phyloP scores from a whole-genome alignment of 306 rosid genomes.

The Corylus americana region DNA sequence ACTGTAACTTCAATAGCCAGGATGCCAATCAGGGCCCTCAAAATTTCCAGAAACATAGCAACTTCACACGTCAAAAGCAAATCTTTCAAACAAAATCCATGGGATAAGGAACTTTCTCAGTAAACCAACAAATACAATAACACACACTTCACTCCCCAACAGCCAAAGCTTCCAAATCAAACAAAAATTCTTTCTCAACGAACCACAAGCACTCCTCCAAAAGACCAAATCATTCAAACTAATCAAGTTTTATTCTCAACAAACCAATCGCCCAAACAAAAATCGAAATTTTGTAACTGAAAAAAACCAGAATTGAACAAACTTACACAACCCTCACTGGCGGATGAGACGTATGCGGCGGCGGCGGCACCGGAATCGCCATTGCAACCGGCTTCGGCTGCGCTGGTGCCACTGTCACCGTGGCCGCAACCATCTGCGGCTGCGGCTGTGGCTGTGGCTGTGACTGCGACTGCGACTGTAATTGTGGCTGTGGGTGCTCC shows the following conservation, averaged over 20 bases:
- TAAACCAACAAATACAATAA: slow-evolving; percentile 1
- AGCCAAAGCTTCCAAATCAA: slow-evolving; percentile 6
- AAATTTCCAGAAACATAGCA: not conserved
- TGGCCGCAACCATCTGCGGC: slow-evolving; percentile 20
- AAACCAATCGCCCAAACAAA: slow-evolving; percentile 4
- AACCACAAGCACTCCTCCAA: not conserved
- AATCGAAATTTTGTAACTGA: slow-evolving; percentile 1
- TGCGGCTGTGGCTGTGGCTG: slow-evolving; percentile 28
- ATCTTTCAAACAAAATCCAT: slow-evolving; percentile 3
- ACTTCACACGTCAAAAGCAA: slow-evolving; percentile 13
- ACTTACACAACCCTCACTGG: slow-evolving; percentile 75
- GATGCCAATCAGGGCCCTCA: not conserved
- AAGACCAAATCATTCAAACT: slow-evolving; percentile 10
- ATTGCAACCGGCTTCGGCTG: slow-evolving; percentile 34
- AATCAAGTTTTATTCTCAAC: slow-evolving; percentile 7
- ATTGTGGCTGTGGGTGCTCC: slow-evolving; percentile 45
- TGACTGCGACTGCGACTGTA: slow-evolving; percentile 20
- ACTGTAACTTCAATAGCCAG: not conserved
- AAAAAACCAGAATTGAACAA: slow-evolving; percentile 5
- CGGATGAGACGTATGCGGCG: slow-evolving; percentile 49
- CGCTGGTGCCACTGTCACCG: slow-evolving; percentile 27
- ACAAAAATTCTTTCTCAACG: slow-evolving; percentile 11
- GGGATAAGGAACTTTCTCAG: slow-evolving; percentile 16
- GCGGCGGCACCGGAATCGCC: slow-evolving; percentile 32
- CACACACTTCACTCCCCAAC: slow-evolving; percentile 2